phyloP scores from a whole-genome alignment of 2,329 filamentous ascomycete species.

The Pleochaeta shiraiana region DNA sequence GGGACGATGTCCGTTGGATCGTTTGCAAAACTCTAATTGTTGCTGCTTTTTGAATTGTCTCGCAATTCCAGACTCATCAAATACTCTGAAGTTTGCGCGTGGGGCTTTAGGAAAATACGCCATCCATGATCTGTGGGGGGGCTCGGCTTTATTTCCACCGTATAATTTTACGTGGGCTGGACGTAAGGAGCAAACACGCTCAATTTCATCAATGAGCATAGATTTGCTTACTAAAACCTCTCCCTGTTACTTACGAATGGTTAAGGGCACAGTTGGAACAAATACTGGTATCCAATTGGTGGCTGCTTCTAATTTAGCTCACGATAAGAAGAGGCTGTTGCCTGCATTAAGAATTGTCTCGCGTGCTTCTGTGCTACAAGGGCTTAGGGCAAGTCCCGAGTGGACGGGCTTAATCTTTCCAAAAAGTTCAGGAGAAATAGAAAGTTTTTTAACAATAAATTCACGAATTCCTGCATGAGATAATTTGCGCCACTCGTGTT shows the following conservation, averaged over 20 bases:
- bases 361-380: neutral
- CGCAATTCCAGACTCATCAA: constrained; percentile 3
- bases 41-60: neutral
- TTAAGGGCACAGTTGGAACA: neutral
- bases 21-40: neutral
- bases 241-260: neutral
- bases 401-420: neutral
- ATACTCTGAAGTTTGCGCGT: neutral
- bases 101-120: neutral
- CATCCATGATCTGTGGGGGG: neutral
- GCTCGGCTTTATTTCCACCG: neutral
- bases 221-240: neutral
- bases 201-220: neutral
- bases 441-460: neutral
- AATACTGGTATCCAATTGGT: neutral
- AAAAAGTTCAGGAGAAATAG: neutral
- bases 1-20: neutral
- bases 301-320: neutral
- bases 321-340: neutral
- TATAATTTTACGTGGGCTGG: neutral
- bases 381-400: neutral
- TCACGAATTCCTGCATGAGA: neutral
- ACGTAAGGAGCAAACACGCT: neutral
- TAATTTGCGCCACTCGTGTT: neutral
- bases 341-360: neutral